phyloP scores from a whole-genome alignment of 176 grass and related monocot species.

The Lolium rigidum region DNA sequence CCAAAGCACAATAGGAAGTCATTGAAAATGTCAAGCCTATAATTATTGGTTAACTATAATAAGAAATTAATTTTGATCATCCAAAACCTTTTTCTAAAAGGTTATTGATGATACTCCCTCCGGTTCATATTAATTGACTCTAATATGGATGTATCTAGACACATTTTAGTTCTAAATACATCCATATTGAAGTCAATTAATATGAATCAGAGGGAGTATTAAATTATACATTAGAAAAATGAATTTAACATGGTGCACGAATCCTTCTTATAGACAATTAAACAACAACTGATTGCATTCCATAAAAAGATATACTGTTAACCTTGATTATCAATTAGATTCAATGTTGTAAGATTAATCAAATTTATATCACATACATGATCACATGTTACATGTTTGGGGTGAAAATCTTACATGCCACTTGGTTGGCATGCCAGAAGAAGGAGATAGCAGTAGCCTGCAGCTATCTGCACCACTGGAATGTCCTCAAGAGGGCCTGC shows the following conservation, averaged over 20 bases:
- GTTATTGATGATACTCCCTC: neutral
- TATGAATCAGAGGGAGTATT: no score
- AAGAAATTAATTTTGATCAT: conserved; percentile 3
- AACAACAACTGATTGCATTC: neutral
- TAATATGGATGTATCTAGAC: no score
- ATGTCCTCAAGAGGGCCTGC: conserved; percentile 77
- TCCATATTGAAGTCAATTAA: no score
- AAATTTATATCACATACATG: neutral
- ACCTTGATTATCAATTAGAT: conserved; percentile 1
- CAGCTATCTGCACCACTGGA: conserved; percentile 86
- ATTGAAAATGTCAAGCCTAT: neutral
- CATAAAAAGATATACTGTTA: neutral
- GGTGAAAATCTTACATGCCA: conserved; percentile 73
- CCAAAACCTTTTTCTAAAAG: neutral
- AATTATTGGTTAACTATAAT: conserved; percentile 5
- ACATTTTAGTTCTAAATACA: no score
- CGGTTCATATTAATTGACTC: no score
- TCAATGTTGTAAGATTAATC: neutral
- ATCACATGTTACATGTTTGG: neutral
- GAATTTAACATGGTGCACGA: neutral
- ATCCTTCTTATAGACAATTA: conserved; percentile 11
- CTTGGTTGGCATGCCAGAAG: conserved; percentile 77
- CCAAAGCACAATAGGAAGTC: neutral
- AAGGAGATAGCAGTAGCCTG: conserved; percentile 89
- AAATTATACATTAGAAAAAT: neutral